phyloP scores from a whole-genome alignment of 805 yeast genomes.

The Spathaspora girioi region DNA sequence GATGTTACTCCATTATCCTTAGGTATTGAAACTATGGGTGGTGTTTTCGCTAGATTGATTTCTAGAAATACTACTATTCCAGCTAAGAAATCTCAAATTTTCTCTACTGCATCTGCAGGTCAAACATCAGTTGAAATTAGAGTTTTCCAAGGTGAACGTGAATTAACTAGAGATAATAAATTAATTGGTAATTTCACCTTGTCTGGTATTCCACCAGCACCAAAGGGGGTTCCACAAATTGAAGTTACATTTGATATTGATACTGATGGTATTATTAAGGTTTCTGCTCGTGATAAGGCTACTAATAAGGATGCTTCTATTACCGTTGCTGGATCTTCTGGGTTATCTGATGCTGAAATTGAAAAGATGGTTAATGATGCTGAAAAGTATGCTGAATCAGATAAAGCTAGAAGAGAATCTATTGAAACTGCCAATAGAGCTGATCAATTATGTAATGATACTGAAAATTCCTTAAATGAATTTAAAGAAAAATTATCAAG shows the following conservation, averaged over 20 bases:
- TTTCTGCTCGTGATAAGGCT: constrained; percentile 89
- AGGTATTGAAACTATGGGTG: constrained; percentile 98
- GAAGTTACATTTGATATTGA: constrained; percentile 95
- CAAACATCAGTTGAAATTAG: constrained; percentile 96
- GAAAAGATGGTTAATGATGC: constrained; percentile 90
- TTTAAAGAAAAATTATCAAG: constrained; percentile 45
- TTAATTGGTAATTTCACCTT: constrained; percentile 95
- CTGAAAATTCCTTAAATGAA: constrained; percentile 46
- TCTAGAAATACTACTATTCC: constrained; percentile 95
- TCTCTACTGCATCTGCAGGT: constrained; percentile 95
- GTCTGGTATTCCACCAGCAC: constrained; percentile 93
- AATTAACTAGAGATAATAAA: constrained; percentile 95
- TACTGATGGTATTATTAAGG: constrained; percentile 97
- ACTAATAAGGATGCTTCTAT: constrained; percentile 91
- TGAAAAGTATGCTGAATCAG: constrained; percentile 83
- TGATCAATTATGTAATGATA: constrained; percentile 63
- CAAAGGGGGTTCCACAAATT: constrained; percentile 92
- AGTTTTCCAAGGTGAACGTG: constrained; percentile 99
- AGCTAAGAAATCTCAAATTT: constrained; percentile 92
- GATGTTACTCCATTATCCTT: constrained; percentile 88
- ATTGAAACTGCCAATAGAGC: constrained; percentile 85
- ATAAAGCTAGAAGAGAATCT: constrained; percentile 79
- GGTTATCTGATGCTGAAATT: constrained; percentile 84
- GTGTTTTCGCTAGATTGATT: constrained; percentile 90
- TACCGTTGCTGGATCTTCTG: constrained; percentile 95